Evolutionary conservation across 257 asterid genomes (phyloP).

Genomic region (Nicotiana noctiflora): DNA sequence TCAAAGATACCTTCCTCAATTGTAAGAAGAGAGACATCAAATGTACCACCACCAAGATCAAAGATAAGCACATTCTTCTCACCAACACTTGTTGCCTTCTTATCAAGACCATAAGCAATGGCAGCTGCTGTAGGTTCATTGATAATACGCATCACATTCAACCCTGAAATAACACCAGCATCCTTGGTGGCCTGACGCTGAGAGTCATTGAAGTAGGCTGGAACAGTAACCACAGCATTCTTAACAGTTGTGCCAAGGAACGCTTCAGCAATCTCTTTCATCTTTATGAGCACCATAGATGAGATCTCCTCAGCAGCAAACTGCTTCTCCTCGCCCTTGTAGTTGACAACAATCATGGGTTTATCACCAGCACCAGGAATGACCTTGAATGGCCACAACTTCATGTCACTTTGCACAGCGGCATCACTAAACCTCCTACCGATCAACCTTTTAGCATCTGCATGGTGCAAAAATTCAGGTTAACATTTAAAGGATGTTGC

Average conservation of each 20-base stretch:
- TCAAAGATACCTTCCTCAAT: constrained; percentile 45
- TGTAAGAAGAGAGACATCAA: constrained; percentile 54
- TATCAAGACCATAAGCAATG: constrained; percentile 82
- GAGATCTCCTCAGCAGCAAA: constrained; percentile 84
- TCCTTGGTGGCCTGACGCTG: constrained; percentile 90
- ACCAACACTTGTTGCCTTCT: constrained; percentile 73
- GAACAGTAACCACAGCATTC: constrained; percentile 82
- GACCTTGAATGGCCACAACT: constrained; percentile 78
- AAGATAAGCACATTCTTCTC: constrained; percentile 78
- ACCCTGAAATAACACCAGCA: constrained; percentile 80
- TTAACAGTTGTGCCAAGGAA: constrained; percentile 60
- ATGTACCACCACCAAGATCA: constrained; percentile 85
- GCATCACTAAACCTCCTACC: constrained; percentile 68
- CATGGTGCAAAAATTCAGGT: neutral
- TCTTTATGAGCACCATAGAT: constrained; percentile 76
- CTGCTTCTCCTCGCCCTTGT: constrained; percentile 80
- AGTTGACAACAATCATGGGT: constrained; percentile 66
- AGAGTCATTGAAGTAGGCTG: constrained; percentile 79
- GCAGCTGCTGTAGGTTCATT: constrained; percentile 93
- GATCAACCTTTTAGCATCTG: constrained; percentile 80
- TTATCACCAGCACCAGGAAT: constrained; percentile 75
- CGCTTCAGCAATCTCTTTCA: constrained; percentile 80
- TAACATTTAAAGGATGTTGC: neutral
- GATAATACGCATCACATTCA: constrained; percentile 76
- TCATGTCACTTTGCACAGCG: constrained; percentile 60